phyloP scores from a whole-genome alignment of 2,329 filamentous ascomycete genomes.

The Diaporthe sp. region DNA sequence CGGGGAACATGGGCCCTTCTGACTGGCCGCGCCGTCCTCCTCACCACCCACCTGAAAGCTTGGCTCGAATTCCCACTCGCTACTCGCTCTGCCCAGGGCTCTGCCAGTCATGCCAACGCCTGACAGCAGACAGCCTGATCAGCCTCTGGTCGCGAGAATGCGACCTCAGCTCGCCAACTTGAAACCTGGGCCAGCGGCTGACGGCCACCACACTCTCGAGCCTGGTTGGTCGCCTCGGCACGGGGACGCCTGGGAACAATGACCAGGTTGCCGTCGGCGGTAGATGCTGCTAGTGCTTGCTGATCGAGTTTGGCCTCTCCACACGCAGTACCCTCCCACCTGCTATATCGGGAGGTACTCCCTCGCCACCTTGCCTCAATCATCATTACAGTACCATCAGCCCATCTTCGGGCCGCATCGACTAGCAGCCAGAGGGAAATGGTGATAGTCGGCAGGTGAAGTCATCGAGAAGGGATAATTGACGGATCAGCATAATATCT shows the following conservation, averaged over 20 bases:
- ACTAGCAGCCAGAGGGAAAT: conserved; percentile 28
- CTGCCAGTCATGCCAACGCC: conserved; percentile 1
- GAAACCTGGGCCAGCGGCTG: conserved; percentile 32
- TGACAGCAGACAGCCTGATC: conserved; percentile 17
- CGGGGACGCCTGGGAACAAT: neutral
- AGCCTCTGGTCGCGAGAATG: conserved; percentile 16
- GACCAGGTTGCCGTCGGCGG: neutral
- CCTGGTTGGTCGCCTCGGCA: conserved; percentile 24
- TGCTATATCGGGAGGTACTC: conserved; percentile 3
- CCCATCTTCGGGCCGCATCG: conserved; percentile 26
- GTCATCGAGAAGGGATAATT: neutral
- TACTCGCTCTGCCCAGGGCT: neutral
- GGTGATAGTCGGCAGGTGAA: conserved; percentile 27
- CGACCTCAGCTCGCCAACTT: conserved; percentile 35
- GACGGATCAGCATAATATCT: conserved; percentile 12
- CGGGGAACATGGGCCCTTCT: neutral
- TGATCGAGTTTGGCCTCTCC: neutral
- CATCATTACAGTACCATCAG: neutral
- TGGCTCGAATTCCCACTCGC: conserved; percentile 7
- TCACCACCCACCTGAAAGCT: conserved; percentile 16
- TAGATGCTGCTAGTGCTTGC: conserved; percentile 13
- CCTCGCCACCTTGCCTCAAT: neutral
- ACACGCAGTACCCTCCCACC: neutral
- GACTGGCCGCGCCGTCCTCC: conserved; percentile 5
- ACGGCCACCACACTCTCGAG: conserved; percentile 9